A percentile compares a stretch with the other conserved stretches of the same genome.
Conservation (phyloP, 441 rosid genomes). For the Theobroma grandiflorum region DNA sequence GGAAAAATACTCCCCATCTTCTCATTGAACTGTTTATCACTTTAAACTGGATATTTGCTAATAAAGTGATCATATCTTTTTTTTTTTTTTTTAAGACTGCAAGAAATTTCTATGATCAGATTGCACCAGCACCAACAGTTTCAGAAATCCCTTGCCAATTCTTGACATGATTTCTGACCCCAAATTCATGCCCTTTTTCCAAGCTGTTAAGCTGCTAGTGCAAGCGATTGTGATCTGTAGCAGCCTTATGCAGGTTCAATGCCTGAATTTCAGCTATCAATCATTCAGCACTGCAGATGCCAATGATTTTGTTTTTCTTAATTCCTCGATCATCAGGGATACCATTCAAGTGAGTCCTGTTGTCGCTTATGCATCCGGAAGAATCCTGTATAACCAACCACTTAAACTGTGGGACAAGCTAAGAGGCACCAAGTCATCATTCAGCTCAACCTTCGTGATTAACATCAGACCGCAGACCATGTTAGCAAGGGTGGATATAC, state of each 20-base stretch:
- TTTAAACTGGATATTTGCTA: background rate
- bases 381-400: conserved; percentile 38
- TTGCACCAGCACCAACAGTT: background rate
- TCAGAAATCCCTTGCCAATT: background rate
- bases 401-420: conserved; percentile 51
- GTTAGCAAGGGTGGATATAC: no score
- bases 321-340: background rate
- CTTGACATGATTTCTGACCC: background rate
- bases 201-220: background rate
- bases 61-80: background rate
- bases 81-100: background rate
- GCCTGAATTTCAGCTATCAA: conserved; percentile 5
- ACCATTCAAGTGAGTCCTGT: background rate
- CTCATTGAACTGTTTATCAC: background rate
- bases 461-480: conserved; percentile 47
- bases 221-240: background rate
- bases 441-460: conserved; percentile 62
- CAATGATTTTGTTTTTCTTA: background rate
- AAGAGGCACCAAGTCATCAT: conserved; percentile 36
- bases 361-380: conserved; percentile 39
- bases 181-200: background rate
- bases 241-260: background rate
- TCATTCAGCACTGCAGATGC: conserved; percentile 1
- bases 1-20: background rate
- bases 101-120: background rate